These are phyloP conservation scores for Protea cynaroides DNA, from an alignment of 164 flowering plant species.

Conservation along the genomic window DNA sequence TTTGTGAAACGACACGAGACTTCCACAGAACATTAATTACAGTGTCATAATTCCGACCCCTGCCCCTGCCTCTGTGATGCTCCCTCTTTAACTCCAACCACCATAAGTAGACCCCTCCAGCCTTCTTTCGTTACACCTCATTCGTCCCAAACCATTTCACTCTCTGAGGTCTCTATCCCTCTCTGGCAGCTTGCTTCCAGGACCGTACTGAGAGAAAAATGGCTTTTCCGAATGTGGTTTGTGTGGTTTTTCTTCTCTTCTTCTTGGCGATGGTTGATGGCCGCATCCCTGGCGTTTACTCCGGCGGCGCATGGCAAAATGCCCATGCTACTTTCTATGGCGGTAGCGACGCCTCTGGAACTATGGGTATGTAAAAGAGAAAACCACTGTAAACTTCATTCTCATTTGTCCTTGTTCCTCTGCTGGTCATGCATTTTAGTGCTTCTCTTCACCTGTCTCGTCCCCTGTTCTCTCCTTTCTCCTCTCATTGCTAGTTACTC, in stretches of 20 bases:
- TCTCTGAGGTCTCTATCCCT: background rate
- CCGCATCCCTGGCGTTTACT: slow-evolving; percentile 63
- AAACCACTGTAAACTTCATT: background rate
- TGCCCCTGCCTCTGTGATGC: slow-evolving; percentile 2
- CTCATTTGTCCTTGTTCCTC: background rate
- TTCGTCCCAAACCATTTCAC: slow-evolving; percentile 6
- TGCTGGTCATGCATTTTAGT: too few relatives aligned
- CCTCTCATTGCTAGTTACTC: background rate
- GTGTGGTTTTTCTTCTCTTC: slow-evolving; percentile 22
- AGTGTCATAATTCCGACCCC: slow-evolving; percentile 11
- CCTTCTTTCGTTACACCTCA: slow-evolving; percentile 2
- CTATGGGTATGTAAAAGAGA: slow-evolving; percentile 52
- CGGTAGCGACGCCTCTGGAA: slow-evolving; percentile 88
- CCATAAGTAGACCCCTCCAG: slow-evolving; percentile 39
- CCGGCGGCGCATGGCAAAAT: slow-evolving; percentile 52
- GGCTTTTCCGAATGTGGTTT: slow-evolving; percentile 14
- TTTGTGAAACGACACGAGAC: too few relatives aligned
- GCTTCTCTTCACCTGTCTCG: background rate
- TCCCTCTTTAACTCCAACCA: background rate
- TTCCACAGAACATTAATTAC: slow-evolving; percentile 12
- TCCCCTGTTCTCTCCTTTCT: background rate
- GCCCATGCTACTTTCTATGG: slow-evolving; percentile 95
- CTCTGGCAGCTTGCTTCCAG: background rate
- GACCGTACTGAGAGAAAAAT: slow-evolving; percentile 7
- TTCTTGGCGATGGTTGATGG: slow-evolving; percentile 32